These are phyloP conservation scores for Tulasnella sp. DNA, from an alignment of 768 basidiomycete genomes.

Conservation along the genomic window DNA sequence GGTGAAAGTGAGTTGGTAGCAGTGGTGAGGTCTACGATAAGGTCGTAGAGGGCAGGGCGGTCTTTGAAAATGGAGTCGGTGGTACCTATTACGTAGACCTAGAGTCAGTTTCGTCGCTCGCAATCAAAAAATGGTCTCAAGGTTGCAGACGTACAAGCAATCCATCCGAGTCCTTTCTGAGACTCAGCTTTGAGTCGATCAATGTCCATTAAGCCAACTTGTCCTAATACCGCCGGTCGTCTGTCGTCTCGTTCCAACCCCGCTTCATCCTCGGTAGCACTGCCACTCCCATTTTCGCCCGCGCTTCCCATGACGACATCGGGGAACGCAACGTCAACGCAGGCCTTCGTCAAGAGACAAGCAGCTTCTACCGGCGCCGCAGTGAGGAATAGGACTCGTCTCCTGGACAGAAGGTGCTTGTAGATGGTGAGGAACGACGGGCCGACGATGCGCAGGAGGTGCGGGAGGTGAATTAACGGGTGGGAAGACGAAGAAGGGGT, in stretches of 20 bases:
- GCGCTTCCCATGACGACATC: conserved; percentile 30
- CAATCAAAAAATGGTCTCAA: not conserved
- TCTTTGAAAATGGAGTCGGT: conserved; percentile 86
- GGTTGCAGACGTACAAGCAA: conserved; percentile 62
- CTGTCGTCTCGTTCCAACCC: conserved; percentile 24
- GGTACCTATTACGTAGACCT: conserved; percentile 52
- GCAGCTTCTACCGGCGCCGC: conserved; percentile 79
- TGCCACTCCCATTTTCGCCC: conserved; percentile 32
- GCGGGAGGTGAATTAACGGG: conserved; percentile 73
- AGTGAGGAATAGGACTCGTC: conserved; percentile 77
- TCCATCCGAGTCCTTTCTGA: conserved; percentile 70
- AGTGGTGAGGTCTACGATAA: conserved; percentile 78
- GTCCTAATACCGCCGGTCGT: conserved; percentile 63
- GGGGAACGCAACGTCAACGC: conserved; percentile 30
- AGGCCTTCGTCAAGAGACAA: conserved; percentile 63
- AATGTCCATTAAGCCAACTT: conserved; percentile 77
- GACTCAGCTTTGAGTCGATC: conserved; percentile 62
- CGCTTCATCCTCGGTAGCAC: conserved; percentile 29
- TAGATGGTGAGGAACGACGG: conserved; percentile 78
- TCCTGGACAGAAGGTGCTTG: conserved; percentile 75
- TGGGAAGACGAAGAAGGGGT: conserved; percentile 39
- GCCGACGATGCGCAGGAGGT: conserved; percentile 74
- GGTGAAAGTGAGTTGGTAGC: too few relatives aligned
- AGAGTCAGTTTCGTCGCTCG: not conserved
- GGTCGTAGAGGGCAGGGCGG: conserved; percentile 75